These are phyloP conservation scores for Anthracocystis walkeri DNA, from an alignment of 1,284 basidiomycete species.

Conservation along the genomic window DNA sequence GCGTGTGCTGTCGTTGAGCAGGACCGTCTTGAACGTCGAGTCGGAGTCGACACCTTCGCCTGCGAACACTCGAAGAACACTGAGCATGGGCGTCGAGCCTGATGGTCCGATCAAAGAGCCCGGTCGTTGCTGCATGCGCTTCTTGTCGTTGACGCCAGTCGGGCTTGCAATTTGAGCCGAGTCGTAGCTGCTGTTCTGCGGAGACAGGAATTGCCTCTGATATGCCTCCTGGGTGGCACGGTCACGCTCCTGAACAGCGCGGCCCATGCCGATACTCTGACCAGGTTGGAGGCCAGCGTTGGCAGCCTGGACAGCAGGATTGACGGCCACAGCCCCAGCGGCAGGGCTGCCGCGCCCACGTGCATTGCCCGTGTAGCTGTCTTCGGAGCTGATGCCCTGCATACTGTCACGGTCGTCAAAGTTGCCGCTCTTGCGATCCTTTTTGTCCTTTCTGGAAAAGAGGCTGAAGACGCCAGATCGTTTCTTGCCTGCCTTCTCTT, in stretches of 20 bases:
- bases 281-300: constrained; percentile 44
- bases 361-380: constrained; percentile 23
- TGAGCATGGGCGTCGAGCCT: constrained; percentile 81
- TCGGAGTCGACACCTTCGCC: constrained; percentile 84
- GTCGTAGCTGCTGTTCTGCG: constrained; percentile 34
- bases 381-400: constrained; percentile 53
- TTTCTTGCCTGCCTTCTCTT: constrained; percentile 64
- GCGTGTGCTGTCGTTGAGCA: constrained; percentile 87
- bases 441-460: constrained; percentile 65
- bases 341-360: constrained; percentile 30
- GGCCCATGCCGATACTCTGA: constrained; percentile 55
- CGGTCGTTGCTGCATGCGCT: constrained; percentile 49
- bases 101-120: constrained; percentile 68
- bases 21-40: constrained; percentile 96
- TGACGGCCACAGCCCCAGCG: constrained; percentile 10
- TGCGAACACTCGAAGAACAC: constrained; percentile 93
- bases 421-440: constrained; percentile 61
- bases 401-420: constrained; percentile 53
- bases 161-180: constrained; percentile 16
- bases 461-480: constrained; percentile 65
- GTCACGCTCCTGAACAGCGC: constrained; percentile 59
- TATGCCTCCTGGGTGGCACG: constrained; percentile 60
- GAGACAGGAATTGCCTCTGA: constrained; percentile 58
- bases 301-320: constrained; percentile 35
- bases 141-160: constrained; percentile 17